Percentiles rank a stretch among this genome's conserved stretches.
Conservation (phyloP, 306 rosid species). For the Malus sylvestris region DNA sequence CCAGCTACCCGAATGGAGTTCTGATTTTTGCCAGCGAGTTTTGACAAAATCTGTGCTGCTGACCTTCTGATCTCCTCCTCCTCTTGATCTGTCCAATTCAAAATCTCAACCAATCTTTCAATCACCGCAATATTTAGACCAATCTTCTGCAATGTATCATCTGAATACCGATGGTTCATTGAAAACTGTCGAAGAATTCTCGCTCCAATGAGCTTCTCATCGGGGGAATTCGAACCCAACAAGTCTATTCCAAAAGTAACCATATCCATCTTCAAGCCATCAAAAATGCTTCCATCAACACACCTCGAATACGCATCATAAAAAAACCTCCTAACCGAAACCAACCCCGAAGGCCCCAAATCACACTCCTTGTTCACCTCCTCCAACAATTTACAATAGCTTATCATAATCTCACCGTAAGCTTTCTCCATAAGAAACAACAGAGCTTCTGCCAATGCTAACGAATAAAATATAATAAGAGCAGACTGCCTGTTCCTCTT, state of each 20-base stretch:
- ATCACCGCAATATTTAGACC: constrained; percentile 59
- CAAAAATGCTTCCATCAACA: constrained; percentile 77
- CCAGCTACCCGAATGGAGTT: constrained; percentile 80
- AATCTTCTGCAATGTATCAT: constrained; percentile 83
- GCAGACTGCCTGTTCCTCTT: constrained; percentile 71
- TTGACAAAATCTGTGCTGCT: constrained; percentile 73
- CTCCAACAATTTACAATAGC: constrained; percentile 53
- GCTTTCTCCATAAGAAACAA: constrained; percentile 73
- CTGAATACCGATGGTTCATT: constrained; percentile 35
- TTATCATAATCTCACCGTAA: constrained; percentile 79
- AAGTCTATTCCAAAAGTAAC: constrained; percentile 77
- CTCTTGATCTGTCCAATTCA: constrained; percentile 79
- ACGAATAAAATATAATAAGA: constrained; percentile 57
- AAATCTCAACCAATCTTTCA: constrained; percentile 86
- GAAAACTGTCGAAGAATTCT: constrained; percentile 68
- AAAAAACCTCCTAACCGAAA: constrained; percentile 70
- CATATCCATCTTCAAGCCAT: constrained; percentile 95
- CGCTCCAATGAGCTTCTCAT: constrained; percentile 83
- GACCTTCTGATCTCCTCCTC: constrained; percentile 77
- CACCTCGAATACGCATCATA: constrained; percentile 93
- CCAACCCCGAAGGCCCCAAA: constrained; percentile 58
- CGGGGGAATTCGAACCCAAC: constrained; percentile 64
- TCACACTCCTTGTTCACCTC: constrained; percentile 66
- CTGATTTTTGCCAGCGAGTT: constrained; percentile 78
- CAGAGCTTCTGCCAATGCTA: constrained; percentile 88